Conservation (phyloP, 306 rosid species). For the Echinosophora koreensis region DNA sequence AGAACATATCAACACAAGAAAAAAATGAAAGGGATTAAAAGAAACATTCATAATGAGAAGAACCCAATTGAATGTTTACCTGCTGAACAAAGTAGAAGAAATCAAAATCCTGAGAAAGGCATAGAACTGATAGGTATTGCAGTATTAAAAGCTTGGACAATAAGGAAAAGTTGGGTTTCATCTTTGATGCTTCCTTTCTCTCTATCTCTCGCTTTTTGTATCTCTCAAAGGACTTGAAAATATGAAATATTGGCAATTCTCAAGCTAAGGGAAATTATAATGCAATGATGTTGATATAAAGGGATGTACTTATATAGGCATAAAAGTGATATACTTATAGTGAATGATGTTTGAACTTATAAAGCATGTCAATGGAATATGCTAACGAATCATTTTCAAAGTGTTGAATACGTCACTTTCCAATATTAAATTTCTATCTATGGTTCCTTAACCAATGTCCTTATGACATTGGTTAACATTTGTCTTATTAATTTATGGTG, state of each 20-base stretch:
- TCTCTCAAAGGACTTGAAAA: background rate
- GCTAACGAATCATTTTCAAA: constrained; percentile 32
- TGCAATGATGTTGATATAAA: constrained; percentile 27
- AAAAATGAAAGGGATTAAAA: background rate
- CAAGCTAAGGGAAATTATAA: constrained; percentile 16
- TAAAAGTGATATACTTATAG: constrained; percentile 24
- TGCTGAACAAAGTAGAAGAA: constrained; percentile 91
- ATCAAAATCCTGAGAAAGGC: constrained; percentile 69
- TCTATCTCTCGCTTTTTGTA: background rate
- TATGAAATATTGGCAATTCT: constrained; percentile 22
- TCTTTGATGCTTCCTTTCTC: constrained; percentile 23
- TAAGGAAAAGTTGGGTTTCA: constrained; percentile 48
- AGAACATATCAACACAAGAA: background rate
- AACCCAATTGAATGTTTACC: constrained; percentile 43
- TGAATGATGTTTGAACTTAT: constrained; percentile 37
- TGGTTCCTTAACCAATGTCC: too few relatives aligned
- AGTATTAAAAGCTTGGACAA: constrained; percentile 58
- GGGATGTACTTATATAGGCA: constrained; percentile 40
- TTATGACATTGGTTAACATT: too few relatives aligned
- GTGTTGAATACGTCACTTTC: too few relatives aligned
- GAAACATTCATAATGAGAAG: background rate
- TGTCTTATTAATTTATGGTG: too few relatives aligned
- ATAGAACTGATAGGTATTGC: constrained; percentile 57
- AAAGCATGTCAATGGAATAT: constrained; percentile 51
- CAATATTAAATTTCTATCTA: too few relatives aligned